Base-by-base conservation (phyloP, 2,329 filamentous ascomycete species). In the Nectriaceae sp. region DNA sequence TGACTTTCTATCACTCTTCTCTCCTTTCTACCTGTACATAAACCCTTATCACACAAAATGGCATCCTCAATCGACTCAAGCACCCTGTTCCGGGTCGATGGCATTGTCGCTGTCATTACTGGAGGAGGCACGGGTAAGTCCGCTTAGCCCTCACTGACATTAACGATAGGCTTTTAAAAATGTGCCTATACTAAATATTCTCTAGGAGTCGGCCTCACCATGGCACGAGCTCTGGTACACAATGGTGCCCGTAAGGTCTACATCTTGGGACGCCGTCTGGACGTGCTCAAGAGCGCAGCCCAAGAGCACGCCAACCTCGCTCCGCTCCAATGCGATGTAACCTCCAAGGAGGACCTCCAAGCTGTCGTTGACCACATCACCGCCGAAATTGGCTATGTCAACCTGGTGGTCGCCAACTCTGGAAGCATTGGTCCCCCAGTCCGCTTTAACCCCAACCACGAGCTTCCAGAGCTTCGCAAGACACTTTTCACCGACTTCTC, bases 371-470 rank as follows among this genome's bases (percentile, higher is more conserved):
- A 60, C 3, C 74, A 71, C 39, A 71, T 91, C 40, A 71, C 77
- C 37, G 68, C 70, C 26, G 82, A 83, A 39, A 77, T 83, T 49
- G 80, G 81, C 35, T 77, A 81, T 61, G 75, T 91, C 53, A 84
- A 88, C 61, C 77, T 91, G 40, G 71, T 90, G 1, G 74, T 86
- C 56, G 83, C 78, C 70, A 84, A 83, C 59, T 85, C 88, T 2
- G 88, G 88, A 13, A 79, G 89, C 36, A 68, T 73, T 3, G 84
- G 84, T 1, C 79, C 83, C 16, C 78, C 81, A 42, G 68, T 69
- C 5, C 60, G 53, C 19, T 47, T 61, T 2, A 64, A 69, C 1
- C 54, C 54, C 3, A 55, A 61, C 2, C 35, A 59, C 65, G 20
- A 67, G 62, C 21, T 66, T 2, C 61, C 74, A 4, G 70, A 70